Conservation (phyloP, 192 early-diverging fungal species). For the Glomus cerebriforme region DNA sequence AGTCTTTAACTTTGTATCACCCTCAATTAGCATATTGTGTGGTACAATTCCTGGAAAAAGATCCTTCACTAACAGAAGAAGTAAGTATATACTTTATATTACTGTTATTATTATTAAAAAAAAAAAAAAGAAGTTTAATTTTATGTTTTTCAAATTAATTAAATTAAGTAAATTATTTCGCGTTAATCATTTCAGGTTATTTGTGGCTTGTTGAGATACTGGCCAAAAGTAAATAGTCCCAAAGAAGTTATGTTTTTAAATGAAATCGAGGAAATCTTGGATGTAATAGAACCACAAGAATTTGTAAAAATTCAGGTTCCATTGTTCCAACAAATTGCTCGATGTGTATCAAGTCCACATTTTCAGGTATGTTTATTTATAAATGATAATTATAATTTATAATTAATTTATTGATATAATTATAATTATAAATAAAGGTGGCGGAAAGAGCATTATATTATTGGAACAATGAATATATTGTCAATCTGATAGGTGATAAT, state of each 20-base stretch:
- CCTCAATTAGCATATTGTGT: slow-evolving; percentile 98
- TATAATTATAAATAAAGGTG: slow-evolving; percentile 55
- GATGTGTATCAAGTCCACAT: slow-evolving; percentile 95
- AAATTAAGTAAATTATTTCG: background rate
- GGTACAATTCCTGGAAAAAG: slow-evolving; percentile 99
- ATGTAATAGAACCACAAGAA: slow-evolving; percentile 90
- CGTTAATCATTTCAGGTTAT: slow-evolving; percentile 61
- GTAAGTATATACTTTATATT: slow-evolving; percentile 39
- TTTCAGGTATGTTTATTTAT: slow-evolving; percentile 75
- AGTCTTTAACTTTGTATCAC: slow-evolving; percentile 92
- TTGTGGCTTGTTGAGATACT: slow-evolving; percentile 85
- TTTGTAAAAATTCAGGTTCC: slow-evolving; percentile 89
- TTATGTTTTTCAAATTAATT: background rate
- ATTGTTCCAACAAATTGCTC: slow-evolving; percentile 89
- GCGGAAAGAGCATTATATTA: slow-evolving; percentile 97
- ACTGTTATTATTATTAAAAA: no score
- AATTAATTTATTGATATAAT: slow-evolving; percentile 1
- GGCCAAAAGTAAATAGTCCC: slow-evolving; percentile 99
- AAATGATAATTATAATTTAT: background rate
- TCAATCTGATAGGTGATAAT: slow-evolving; percentile 94
- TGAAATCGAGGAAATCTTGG: slow-evolving; percentile 97
- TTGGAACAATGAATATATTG: slow-evolving; percentile 99
- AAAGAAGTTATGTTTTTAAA: slow-evolving; percentile 99
- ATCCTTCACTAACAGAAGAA: slow-evolving; percentile 87
- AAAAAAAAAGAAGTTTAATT: background rate